phyloP scores from a whole-genome alignment of 2,329 filamentous ascomycete species.

The Cucurbitaria berberidis region DNA sequence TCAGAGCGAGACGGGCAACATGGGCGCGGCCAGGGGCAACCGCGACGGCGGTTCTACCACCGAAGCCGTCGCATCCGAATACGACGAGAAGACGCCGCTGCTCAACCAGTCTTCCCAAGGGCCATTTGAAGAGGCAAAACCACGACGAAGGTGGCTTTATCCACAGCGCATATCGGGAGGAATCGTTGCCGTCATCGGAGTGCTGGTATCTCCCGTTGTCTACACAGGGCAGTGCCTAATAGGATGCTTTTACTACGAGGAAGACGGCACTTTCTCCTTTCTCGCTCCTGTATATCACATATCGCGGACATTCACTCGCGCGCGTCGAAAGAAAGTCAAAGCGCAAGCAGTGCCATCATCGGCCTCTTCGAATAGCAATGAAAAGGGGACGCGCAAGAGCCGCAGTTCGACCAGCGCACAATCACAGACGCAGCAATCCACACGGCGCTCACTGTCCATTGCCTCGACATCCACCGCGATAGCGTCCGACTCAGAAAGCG shows the following conservation, averaged over 20 bases:
- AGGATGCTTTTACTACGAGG: conserved; percentile 83
- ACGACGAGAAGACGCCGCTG: conserved; percentile 74
- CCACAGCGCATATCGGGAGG: conserved; percentile 73
- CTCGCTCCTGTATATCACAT: conserved; percentile 73
- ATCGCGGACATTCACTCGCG: conserved; percentile 54
- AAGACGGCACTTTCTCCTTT: conserved; percentile 79
- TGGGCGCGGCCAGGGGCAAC: conserved; percentile 31
- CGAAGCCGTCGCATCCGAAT: conserved; percentile 42
- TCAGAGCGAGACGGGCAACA: conserved; percentile 40
- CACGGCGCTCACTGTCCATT: conserved; percentile 50
- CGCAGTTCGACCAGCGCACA: conserved; percentile 37
- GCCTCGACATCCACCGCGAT: conserved; percentile 67
- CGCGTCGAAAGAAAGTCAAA: conserved; percentile 41
- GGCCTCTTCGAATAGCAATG: conserved; percentile 31
- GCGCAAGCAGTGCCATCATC: conserved; percentile 37
- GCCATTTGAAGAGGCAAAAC: conserved; percentile 42
- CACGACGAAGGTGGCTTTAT: conserved; percentile 57
- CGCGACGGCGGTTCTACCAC: conserved; percentile 28
- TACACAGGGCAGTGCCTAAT: conserved; percentile 83
- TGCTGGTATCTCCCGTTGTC: conserved; percentile 77
- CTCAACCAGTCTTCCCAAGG: conserved; percentile 50
- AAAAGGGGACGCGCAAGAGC: conserved; percentile 39
- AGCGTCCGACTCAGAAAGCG: conserved; percentile 71
- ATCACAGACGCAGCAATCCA: conserved; percentile 34
- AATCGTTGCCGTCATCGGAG: conserved; percentile 76